Evolutionary conservation across 1,284 basidiomycete species (phyloP).

Genomic region (Tilletia walkeri): DNA sequence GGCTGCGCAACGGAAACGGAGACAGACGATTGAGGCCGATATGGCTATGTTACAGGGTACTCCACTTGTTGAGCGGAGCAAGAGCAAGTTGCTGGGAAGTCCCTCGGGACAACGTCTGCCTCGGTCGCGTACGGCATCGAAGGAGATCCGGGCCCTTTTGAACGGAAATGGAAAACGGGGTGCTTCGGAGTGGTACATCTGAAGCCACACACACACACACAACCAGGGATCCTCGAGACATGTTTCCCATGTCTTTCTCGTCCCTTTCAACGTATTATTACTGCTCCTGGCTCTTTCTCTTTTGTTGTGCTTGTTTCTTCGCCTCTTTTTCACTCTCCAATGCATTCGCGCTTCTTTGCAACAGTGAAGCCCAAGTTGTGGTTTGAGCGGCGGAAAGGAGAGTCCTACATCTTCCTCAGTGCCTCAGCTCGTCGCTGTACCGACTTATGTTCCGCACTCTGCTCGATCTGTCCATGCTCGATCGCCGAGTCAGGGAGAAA

Average conservation of each 20-base stretch:
- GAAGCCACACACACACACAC: neutral
- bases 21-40: conserved; percentile 15
- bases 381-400: too few relatives aligned
- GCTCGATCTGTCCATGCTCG: too few relatives aligned
- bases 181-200: conserved; percentile 13
- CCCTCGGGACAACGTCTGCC: neutral
- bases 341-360: neutral
- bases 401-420: too few relatives aligned
- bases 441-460: too few relatives aligned
- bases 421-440: too few relatives aligned
- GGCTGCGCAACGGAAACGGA: neutral
- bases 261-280: neutral
- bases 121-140: conserved; percentile 9
- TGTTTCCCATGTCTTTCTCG: neutral
- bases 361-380: too few relatives aligned
- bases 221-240: too few relatives aligned
- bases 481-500: too few relatives aligned
- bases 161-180: neutral
- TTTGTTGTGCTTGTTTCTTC: neutral
- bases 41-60: conserved; percentile 36
- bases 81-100: conserved; percentile 12
- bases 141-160: conserved; percentile 7
- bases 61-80: conserved; percentile 3
- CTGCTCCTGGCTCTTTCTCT: neutral
- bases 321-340: neutral